A percentile compares a stretch with the other conserved stretches of the same genome.
These are phyloP conservation scores for Mycena leptocephala DNA, from an alignment of 768 basidiomycete species.

Conservation along the genomic window DNA sequence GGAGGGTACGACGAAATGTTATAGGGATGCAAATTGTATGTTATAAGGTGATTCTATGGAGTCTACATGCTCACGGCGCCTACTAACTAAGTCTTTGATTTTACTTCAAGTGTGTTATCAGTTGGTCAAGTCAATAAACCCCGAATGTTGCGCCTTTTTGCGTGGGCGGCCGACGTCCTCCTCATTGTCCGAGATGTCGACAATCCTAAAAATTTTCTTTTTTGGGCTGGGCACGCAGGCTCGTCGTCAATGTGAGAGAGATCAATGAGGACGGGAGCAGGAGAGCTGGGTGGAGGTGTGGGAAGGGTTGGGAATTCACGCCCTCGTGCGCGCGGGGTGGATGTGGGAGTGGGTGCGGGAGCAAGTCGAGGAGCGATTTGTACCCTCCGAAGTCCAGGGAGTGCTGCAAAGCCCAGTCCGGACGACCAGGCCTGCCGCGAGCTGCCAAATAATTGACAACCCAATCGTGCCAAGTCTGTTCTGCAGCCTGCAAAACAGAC, in stretches of 20 bases:
- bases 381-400: conserved; percentile 9
- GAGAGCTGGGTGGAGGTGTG: conserved; percentile 5
- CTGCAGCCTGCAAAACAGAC: neutral
- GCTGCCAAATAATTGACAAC: neutral
- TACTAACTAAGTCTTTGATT: neutral
- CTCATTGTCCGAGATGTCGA: neutral
- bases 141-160: neutral
- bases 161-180: neutral
- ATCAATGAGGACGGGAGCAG: neutral
- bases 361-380: neutral
- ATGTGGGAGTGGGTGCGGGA: neutral
- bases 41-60: neutral
- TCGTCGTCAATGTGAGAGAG: neutral
- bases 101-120: neutral
- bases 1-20: too few species aligned
- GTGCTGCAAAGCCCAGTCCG: conserved; percentile 19
- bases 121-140: neutral
- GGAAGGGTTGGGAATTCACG: neutral
- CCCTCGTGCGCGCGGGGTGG: neutral
- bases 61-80: neutral
- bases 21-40: neutral
- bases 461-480: conserved; percentile 18
- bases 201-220: neutral
- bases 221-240: neutral
- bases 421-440: conserved; percentile 1